Evolutionary conservation across 2,329 filamentous ascomycete genomes (phyloP).

Genomic region (Sporothrix globosa): DNA sequence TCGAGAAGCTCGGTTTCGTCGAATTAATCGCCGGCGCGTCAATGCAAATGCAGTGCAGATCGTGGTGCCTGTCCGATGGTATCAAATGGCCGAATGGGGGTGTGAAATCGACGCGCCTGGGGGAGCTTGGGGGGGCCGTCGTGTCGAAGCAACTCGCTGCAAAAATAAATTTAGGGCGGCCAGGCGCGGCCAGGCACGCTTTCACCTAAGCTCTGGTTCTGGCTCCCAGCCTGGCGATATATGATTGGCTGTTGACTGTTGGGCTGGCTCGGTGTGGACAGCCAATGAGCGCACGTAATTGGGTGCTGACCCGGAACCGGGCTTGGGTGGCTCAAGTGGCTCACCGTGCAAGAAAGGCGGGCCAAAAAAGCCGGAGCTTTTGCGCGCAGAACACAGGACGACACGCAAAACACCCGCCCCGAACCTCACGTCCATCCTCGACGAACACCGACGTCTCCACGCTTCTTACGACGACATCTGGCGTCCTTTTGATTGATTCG

Average conservation of each 20-base stretch:
- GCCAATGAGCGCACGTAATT: slow-evolving; percentile 38
- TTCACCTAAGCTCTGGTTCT: slow-evolving; percentile 10
- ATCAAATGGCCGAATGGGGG: background rate
- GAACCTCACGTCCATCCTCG: slow-evolving; percentile 35
- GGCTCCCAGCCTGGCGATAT: slow-evolving; percentile 32
- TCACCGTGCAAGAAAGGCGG: slow-evolving; percentile 28
- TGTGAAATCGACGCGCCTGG: background rate
- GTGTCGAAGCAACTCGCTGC: background rate
- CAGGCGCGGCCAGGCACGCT: slow-evolving; percentile 14
- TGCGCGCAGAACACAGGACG: slow-evolving; percentile 13
- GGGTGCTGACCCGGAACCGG: slow-evolving; percentile 36
- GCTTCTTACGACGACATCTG: slow-evolving; percentile 36
- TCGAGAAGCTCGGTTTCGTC: background rate
- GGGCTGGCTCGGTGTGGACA: slow-evolving; percentile 20
- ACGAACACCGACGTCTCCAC: slow-evolving; percentile 29
- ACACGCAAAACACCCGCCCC: slow-evolving; percentile 9
- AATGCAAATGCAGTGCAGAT: background rate
- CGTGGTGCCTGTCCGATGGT: background rate
- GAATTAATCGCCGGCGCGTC: background rate
- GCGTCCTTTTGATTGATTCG: slow-evolving; percentile 33
- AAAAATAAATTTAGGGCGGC: slow-evolving; percentile 22
- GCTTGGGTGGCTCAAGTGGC: slow-evolving; percentile 4
- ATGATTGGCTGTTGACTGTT: slow-evolving; percentile 35
- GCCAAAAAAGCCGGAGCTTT: slow-evolving; percentile 34
- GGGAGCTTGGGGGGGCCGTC: background rate